A percentile compares a stretch with the other conserved stretches of the same genome.
These are phyloP conservation scores for Rhytidiadelphus loreus DNA, from an alignment of 225 moss, liverwort and hornwort genomes.

Conservation along the genomic window DNA sequence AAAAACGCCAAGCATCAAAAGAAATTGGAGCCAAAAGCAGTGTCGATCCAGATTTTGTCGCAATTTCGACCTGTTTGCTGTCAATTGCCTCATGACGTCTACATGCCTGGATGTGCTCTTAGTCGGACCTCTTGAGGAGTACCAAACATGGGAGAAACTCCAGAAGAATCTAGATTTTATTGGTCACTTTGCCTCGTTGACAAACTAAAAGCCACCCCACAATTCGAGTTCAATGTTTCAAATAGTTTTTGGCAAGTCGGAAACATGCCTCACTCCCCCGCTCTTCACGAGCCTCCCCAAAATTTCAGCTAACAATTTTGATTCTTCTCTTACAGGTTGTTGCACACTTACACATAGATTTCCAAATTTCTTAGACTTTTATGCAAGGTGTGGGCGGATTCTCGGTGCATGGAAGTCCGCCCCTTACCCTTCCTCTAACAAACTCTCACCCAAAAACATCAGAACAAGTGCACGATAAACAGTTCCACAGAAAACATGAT, in stretches of 20 bases:
- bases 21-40: no score
- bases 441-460: not conserved
- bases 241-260: not conserved
- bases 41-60: no score
- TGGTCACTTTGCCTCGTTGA: not conserved
- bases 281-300: no score
- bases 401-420: not conserved
- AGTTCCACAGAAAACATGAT: not conserved
- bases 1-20: not conserved
- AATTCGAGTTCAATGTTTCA: not conserved
- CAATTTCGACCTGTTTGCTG: no score
- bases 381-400: not conserved
- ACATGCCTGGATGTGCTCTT: no score
- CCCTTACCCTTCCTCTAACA: not conserved
- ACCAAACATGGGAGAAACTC: not conserved
- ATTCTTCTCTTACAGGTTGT: no score
- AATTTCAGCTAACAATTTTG: no score
- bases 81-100: no score
- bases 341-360: no score
- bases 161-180: not conserved
- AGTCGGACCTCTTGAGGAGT: no score
- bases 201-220: no score
- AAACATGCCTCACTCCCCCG: no score
- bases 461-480: not conserved
- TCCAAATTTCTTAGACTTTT: not conserved